Evolutionary conservation across 805 yeast species (phyloP).

Genomic region (Cyberlindnera mycetangii): DNA sequence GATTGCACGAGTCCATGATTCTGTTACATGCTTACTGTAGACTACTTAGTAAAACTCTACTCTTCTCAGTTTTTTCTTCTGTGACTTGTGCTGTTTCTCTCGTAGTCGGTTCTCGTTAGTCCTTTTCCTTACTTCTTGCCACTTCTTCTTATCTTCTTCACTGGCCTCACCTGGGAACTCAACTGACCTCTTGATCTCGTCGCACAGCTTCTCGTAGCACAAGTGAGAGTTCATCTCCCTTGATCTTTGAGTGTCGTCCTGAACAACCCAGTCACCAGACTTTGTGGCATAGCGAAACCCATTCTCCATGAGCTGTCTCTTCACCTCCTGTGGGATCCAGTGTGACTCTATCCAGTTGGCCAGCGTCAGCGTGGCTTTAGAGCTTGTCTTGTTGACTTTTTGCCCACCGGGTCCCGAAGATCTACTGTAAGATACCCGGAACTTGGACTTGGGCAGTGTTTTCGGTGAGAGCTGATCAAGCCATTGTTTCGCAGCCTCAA

Average conservation of each 20-base stretch:
- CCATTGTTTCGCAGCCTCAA: constrained; percentile 40
- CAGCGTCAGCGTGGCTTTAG: constrained; percentile 62
- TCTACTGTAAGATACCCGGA: constrained; percentile 47
- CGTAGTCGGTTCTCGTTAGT: constrained; percentile 36
- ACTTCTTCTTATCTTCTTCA: constrained; percentile 44
- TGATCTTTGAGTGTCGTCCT: constrained; percentile 63
- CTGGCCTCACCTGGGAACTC: constrained; percentile 47
- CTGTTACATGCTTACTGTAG: neutral
- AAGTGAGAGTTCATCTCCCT: constrained; percentile 53
- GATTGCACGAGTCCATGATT: neutral
- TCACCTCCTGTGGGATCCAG: constrained; percentile 61
- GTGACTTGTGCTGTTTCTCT: constrained; percentile 35
- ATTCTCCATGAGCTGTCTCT: constrained; percentile 36
- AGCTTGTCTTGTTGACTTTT: constrained; percentile 67
- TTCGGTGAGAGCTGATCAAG: constrained; percentile 29
- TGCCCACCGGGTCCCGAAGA: constrained; percentile 90
- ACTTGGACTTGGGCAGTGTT: constrained; percentile 43
- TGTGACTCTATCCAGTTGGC: constrained; percentile 41
- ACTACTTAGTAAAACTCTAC: neutral
- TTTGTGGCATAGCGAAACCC: constrained; percentile 54
- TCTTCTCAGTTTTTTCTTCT: constrained; percentile 37
- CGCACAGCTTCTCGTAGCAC: constrained; percentile 58
- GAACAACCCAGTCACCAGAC: constrained; percentile 43
- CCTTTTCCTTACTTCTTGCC: constrained; percentile 40
- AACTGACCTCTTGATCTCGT: constrained; percentile 46